Base-by-base conservation (phyloP, 208 protist genomes). In the Endotrypanum monterogeii region DNA sequence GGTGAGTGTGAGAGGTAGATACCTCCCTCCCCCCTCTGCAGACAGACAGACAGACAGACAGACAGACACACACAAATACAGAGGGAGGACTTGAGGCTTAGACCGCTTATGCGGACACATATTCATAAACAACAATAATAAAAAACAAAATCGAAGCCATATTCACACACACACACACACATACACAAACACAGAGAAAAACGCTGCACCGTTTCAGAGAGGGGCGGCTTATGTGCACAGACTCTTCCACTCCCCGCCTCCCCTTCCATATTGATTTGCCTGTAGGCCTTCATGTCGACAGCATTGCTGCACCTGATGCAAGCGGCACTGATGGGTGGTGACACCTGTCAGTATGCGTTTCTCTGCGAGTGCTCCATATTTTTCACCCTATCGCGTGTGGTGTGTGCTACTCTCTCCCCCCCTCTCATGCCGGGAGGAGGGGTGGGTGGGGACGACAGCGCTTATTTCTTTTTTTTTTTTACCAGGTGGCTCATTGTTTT, bases 401-500 rank as follows among this genome's bases (percentile, higher is more conserved):
- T 11, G 44, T 48, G 8, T 48, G 12, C 44, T 5, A 48, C 44
- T 11, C 44, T 11, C 44, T 11, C 44, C 41, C 9, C 41, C 44
- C 44, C n/a, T n/a, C n/a, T n/a, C n/a, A n/a, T n/a, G n/a, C n/a
- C n/a, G n/a, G n/a, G n/a, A 57, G 23, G 23, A n/a, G 52, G 23
- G 6, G 52, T 57, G 23, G 8, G 23, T n/a, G 8, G 28, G 20
- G 5, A 25, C 28, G 6, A 25, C 52, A 35, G 9, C 8, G 32
- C 3, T n/a, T 44, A 58, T 30, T 76, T 71, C 67, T 68, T 77
- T 3, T 56, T 30, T 18, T 60, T 39, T 8, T 16, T 30, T 70
- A 73, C 82, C 46, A 25, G 54, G 37, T 79, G 83, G 18, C 32
- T 50, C 5, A 73, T 67, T 56, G 82, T 78, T 71, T 81, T 84